These are phyloP conservation scores for Taphrina betulina DNA, from an alignment of 1,139 yeast species.

Conservation along the genomic window DNA sequence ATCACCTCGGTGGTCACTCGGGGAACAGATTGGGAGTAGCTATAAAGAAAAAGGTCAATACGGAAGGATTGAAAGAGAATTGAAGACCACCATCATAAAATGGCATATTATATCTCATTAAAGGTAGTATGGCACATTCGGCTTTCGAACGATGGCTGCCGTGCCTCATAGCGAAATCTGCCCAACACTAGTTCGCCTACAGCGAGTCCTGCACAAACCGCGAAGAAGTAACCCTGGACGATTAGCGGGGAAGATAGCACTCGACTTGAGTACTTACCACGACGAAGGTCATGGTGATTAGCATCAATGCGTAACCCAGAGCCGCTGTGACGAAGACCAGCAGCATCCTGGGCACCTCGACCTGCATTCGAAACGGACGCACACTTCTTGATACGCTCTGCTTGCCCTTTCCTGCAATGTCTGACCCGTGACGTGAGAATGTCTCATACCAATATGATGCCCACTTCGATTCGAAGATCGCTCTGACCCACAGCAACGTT, in stretches of 20 bases:
- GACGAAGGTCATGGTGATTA: slow-evolving; percentile 16
- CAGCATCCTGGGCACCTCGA: slow-evolving; percentile 13
- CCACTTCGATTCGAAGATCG: slow-evolving; percentile 9
- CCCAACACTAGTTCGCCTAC: slow-evolving; percentile 9
- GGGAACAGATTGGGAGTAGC: no score
- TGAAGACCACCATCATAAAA: no score
- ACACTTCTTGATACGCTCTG: neutral
- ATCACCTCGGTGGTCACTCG: no score
- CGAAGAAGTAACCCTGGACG: slow-evolving; percentile 15
- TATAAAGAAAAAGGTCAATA: no score
- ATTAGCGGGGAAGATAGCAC: neutral
- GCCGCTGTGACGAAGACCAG: slow-evolving; percentile 12
- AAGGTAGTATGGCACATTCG: no score
- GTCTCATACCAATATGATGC: slow-evolving; percentile 12
- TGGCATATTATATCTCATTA: no score
- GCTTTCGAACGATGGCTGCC: no score
- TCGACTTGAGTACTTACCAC: slow-evolving; percentile 5
- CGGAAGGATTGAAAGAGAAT: no score
- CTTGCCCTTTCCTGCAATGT: neutral
- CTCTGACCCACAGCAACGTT: slow-evolving; percentile 1
- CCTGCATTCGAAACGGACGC: slow-evolving; percentile 7
- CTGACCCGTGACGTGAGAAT: neutral
- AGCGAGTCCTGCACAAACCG: slow-evolving; percentile 11
- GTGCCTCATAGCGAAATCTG: no score
- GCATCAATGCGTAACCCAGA: slow-evolving; percentile 9